Conservation (phyloP, 1,139 yeast species). For the Suhomyces bokatorum region DNA sequence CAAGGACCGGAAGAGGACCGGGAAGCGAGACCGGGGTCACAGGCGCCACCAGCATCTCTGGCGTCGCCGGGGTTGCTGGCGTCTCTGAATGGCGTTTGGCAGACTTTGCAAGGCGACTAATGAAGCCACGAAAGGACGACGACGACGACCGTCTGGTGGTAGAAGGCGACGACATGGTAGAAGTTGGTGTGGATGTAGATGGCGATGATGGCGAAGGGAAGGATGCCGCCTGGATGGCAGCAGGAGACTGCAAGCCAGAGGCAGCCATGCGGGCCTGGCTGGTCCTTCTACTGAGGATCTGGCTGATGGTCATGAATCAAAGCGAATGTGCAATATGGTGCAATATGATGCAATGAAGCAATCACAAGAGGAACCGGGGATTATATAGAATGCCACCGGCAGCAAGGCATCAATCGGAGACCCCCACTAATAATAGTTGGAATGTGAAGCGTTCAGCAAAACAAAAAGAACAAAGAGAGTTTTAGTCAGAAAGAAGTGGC, state of each 20-base stretch:
- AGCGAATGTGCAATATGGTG: too few relatives aligned
- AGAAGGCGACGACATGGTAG: too few relatives aligned
- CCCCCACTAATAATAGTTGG: too few relatives aligned
- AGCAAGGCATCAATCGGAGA: background rate
- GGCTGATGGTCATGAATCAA: conserved; percentile 6
- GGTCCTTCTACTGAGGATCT: conserved; percentile 6
- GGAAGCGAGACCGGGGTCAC: conserved; percentile 3
- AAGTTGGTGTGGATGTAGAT: too few relatives aligned
- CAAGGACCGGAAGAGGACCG: background rate
- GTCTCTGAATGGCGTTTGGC: too few relatives aligned
- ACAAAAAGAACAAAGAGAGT: too few relatives aligned
- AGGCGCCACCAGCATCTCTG: background rate
- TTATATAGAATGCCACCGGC: background rate
- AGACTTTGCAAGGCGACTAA: too few relatives aligned
- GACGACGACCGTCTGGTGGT: too few relatives aligned
- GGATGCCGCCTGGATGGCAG: background rate
- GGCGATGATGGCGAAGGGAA: background rate
- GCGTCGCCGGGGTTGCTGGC: too few relatives aligned
- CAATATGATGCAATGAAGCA: background rate
- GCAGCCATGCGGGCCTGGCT: conserved; percentile 1
- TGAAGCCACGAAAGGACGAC: too few relatives aligned
- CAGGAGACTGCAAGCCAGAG: background rate
- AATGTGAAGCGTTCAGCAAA: too few relatives aligned
- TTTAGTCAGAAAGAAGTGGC: too few relatives aligned
- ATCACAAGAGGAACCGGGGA: background rate